Evolutionary conservation across 768 basidiomycete species (phyloP), one percentile per base, ranked within the genome.

Genomic region (Tephrocybe sp.): DNA sequence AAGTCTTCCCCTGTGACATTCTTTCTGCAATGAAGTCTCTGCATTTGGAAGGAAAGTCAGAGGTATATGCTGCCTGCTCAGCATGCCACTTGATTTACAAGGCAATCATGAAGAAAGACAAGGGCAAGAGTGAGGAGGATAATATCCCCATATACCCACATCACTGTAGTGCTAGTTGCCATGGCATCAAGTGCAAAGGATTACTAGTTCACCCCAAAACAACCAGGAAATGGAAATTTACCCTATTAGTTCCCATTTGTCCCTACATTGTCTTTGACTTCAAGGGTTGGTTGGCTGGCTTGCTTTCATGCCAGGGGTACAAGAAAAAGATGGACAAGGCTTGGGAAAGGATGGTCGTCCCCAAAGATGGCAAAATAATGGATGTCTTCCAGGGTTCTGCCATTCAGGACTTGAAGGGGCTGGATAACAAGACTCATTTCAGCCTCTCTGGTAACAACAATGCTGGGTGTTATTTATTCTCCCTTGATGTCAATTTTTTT

Each of bases 401-500:
- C n/a, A 37, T 69, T 25, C 58, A 54, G 8, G 35, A 58, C 3
- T 60, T 71, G 39, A 53, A 51, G 35, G 69, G 64, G 4, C 59
- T 59, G 1, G 60, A 68, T 53, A 47, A 53, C 8, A 35, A 35
- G 24, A 34, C 51, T 22, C 60, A 57, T 34, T 64, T 62, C 38
- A 56, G 56, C 30, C n/a, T 49, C 1, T 37, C n/a, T 34, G 52
- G 55, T 22, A 38, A 30, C 5, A 36, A 47, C 2, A 44, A 35
- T 31, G 32, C 44, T 8, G 53, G 61, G 2, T 56, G 49, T 3
- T 68, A 64, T 16, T 18, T 63, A 1, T 73, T 74, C 41, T 51
- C 56, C 0, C 52, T 75, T 0, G 46, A 58, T 21, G 42, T 68
- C 7, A 67, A 76, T 46, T 68, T 60, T 6, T 51, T 55, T 30